phyloP scores from a whole-genome alignment of 352 stramenopile species.

The Phytophthora aleatoria region DNA sequence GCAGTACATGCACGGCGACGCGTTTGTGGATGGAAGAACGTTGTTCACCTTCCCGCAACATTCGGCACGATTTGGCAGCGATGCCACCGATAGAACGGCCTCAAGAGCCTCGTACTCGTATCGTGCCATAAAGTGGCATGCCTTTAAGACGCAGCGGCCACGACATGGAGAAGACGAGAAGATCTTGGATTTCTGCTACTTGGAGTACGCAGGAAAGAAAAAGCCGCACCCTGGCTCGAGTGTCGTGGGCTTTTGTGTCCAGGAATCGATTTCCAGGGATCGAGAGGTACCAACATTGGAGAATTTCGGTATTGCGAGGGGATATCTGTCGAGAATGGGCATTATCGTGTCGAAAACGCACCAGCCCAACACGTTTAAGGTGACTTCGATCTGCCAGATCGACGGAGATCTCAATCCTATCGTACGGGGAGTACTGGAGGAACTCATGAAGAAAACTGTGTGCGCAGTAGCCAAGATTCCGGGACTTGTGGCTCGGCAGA shows the following conservation, averaged over 20 bases:
- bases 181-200: conserved; percentile 71
- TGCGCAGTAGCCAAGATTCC: conserved; percentile 47
- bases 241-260: conserved; percentile 75
- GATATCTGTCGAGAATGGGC: conserved; percentile 60
- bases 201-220: conserved; percentile 77
- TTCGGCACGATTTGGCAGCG: conserved; percentile 9
- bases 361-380: conserved; percentile 56
- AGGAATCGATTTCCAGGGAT: conserved; percentile 69
- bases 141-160: conserved; percentile 40
- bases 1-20: conserved; percentile 57
- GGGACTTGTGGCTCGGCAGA: conserved; percentile 60
- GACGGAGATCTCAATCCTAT: conserved; percentile 59
- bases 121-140: conserved; percentile 79
- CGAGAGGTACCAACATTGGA: conserved; percentile 66
- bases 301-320: conserved; percentile 60
- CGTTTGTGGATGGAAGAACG: conserved; percentile 69
- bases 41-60: conserved; percentile 60
- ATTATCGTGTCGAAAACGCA: conserved; percentile 74
- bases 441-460: conserved; percentile 69
- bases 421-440: conserved; percentile 51
- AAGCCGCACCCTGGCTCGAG: conserved; percentile 51
- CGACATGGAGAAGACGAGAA: conserved; percentile 45
- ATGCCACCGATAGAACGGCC: conserved; percentile 4
- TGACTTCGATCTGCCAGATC: conserved; percentile 78
- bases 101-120: conserved; percentile 52